A percentile compares a stretch with the other conserved stretches of the same genome.
These are phyloP conservation scores for Paraphaeosphaeria minitans DNA, from an alignment of 2,329 filamentous ascomycete species.

Conservation along the genomic window DNA sequence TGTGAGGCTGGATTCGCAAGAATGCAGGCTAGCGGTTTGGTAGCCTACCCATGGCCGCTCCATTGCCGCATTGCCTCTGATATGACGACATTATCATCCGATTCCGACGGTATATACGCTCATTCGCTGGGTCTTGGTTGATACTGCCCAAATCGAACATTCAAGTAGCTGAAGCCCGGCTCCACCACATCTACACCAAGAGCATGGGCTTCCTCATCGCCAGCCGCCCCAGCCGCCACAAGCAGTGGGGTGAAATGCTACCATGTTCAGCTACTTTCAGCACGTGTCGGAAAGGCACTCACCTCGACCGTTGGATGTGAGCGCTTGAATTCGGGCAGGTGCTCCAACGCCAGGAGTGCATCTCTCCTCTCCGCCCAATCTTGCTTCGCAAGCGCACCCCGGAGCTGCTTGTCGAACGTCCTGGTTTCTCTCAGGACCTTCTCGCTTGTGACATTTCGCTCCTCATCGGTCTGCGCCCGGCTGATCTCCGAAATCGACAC, in stretches of 20 bases:
- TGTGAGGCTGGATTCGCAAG: neutral
- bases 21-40: neutral
- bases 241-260: neutral
- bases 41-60: neutral
- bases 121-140: neutral
- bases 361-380: neutral
- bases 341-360: neutral
- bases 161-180: neutral
- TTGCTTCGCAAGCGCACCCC: neutral
- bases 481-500: constrained; percentile 3
- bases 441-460: neutral
- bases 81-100: neutral
- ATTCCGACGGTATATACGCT: neutral
- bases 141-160: neutral
- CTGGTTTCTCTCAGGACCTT: neutral
- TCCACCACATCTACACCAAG: neutral
- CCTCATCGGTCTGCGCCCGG: constrained; percentile 1
- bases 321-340: neutral
- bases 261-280: neutral
- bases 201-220: neutral
- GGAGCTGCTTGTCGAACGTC: neutral
- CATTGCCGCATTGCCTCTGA: neutral
- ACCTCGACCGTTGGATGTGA: neutral
- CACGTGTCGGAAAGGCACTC: neutral
- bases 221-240: neutral